phyloP scores from a whole-genome alignment of 208 protist genomes.

The Acanthamoeba quina region DNA sequence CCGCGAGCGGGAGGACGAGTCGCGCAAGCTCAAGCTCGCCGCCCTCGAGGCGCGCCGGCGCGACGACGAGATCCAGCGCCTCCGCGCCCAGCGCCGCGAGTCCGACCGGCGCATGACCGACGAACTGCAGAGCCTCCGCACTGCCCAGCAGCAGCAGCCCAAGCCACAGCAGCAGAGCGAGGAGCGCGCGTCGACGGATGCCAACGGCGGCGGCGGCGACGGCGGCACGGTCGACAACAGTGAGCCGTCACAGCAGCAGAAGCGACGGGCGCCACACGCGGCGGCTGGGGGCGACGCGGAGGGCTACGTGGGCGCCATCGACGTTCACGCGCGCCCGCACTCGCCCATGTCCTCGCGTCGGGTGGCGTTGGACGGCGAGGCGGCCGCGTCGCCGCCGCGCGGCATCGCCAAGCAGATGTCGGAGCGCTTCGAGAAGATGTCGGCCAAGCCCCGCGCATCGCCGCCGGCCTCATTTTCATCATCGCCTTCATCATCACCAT shows the following conservation, averaged over 20 bases:
- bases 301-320: conserved; percentile 8
- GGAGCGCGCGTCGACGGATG: not conserved
- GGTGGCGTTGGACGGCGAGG: conserved; percentile 3
- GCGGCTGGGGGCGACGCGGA: not conserved
- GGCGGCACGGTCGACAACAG: not conserved
- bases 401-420: conserved; percentile 30
- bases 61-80: conserved; percentile 30
- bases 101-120: conserved; percentile 1
- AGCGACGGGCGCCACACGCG: not conserved
- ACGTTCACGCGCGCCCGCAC: not conserved
- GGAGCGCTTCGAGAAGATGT: conserved; percentile 55
- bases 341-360: not conserved
- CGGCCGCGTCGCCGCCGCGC: not conserved
- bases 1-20: not conserved
- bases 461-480: not conserved
- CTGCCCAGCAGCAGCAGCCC: not conserved
- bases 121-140: not conserved
- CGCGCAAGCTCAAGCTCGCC: conserved; percentile 27
- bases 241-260: not conserved
- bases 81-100: not conserved
- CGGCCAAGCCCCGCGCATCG: not conserved
- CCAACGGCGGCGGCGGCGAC: too few relatives aligned
- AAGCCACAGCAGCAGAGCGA: not conserved
- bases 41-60: not conserved
- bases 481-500: not conserved